phyloP scores from a whole-genome alignment of 768 basidiomycete species.

The Trametes cingulata region DNA sequence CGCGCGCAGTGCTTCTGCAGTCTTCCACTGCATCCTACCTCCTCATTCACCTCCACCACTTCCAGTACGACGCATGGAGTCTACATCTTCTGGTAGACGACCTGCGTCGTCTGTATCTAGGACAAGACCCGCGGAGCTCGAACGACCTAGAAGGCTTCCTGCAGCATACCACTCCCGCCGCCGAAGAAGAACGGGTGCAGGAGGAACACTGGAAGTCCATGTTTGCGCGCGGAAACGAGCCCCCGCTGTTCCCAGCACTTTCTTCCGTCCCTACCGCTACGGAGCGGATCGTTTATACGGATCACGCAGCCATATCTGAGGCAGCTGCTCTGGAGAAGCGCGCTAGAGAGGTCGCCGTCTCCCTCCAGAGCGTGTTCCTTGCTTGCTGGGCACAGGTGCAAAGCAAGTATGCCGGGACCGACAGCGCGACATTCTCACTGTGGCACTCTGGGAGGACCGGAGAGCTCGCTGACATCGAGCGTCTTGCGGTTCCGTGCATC shows the following conservation, averaged over 20 bases:
- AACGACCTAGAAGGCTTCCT: constrained; percentile 19
- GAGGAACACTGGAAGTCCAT: constrained; percentile 39
- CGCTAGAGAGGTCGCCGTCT: constrained; percentile 38
- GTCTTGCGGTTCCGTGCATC: constrained; percentile 46
- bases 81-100: constrained; percentile 43
- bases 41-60: constrained; percentile 45
- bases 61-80: constrained; percentile 54
- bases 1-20: constrained; percentile 26
- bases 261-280: not conserved
- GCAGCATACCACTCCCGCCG: not conserved
- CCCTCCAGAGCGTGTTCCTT: constrained; percentile 43
- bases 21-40: constrained; percentile 23
- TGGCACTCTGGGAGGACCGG: constrained; percentile 48
- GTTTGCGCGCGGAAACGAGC: constrained; percentile 28
- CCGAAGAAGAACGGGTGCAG: constrained; percentile 15
- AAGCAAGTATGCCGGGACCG: constrained; percentile 30
- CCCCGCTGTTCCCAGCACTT: constrained; percentile 31
- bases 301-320: constrained; percentile 46
- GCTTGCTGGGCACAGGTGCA: constrained; percentile 47
- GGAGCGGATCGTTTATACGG: constrained; percentile 23
- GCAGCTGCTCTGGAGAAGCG: constrained; percentile 46
- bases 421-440: constrained; percentile 41
- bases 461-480: constrained; percentile 30
- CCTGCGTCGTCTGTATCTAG: constrained; percentile 39
- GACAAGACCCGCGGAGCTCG: constrained; percentile 17